Conservation (phyloP, 805 yeast genomes). For the Ogataea allantospora region DNA sequence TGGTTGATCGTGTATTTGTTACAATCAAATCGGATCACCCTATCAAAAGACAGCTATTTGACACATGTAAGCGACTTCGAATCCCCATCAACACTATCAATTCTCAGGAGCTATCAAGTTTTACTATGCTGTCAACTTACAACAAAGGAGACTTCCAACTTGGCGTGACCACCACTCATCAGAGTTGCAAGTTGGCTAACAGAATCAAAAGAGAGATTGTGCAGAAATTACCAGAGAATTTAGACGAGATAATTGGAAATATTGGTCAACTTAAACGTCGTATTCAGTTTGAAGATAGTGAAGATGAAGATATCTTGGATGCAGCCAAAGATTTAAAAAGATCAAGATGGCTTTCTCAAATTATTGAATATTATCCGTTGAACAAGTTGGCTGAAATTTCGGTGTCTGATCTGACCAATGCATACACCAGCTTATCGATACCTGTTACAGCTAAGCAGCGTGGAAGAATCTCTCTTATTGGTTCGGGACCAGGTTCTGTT, state of each 20-base stretch:
- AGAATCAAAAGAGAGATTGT: slow-evolving; percentile 75
- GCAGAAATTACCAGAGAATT: slow-evolving; percentile 61
- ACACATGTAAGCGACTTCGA: slow-evolving; percentile 56
- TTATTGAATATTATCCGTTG: slow-evolving; percentile 88
- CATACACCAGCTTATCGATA: slow-evolving; percentile 11
- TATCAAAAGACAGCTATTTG: slow-evolving; percentile 42
- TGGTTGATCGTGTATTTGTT: slow-evolving; percentile 79
- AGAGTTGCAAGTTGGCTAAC: slow-evolving; percentile 84
- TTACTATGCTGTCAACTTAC: slow-evolving; percentile 71
- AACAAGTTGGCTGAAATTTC: slow-evolving; percentile 57
- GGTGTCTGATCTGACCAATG: slow-evolving; percentile 51
- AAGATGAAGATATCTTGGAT: slow-evolving; percentile 33
- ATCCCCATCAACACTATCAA: slow-evolving; percentile 84
- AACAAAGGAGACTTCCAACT: slow-evolving; percentile 72
- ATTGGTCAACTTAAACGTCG: slow-evolving; percentile 63
- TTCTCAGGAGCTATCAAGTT: slow-evolving; percentile 67
- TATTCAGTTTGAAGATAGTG: slow-evolving; percentile 53
- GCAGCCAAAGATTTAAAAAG: slow-evolving; percentile 55
- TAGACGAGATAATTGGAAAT: slow-evolving; percentile 65
- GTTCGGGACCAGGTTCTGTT: slow-evolving; percentile 91
- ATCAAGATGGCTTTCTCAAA: slow-evolving; percentile 82
- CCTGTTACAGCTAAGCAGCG: slow-evolving; percentile 9
- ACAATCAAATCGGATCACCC: slow-evolving; percentile 34
- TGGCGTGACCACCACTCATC: slow-evolving; percentile 83
- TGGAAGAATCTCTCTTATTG: slow-evolving; percentile 79